Evolutionary conservation across 2,329 filamentous ascomycete species (phyloP).

Genomic region (Rutstroemia sp.): DNA sequence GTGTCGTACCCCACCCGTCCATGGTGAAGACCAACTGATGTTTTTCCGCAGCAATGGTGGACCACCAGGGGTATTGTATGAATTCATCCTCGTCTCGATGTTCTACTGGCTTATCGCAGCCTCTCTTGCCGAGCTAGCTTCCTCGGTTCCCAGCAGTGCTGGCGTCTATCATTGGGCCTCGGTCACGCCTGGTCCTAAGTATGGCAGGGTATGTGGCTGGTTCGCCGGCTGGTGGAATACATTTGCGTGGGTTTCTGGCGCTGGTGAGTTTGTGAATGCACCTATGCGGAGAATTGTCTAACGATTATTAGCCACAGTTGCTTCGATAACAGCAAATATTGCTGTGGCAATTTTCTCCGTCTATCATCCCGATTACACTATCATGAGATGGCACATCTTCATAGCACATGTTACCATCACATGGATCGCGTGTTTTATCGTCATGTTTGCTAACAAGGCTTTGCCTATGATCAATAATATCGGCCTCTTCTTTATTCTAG

Average conservation of each 20-base stretch:
- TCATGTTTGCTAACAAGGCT: slow-evolving; percentile 47
- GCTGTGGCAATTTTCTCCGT: slow-evolving; percentile 41
- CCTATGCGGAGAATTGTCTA: background rate
- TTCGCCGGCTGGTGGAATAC: slow-evolving; percentile 47
- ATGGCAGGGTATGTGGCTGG: slow-evolving; percentile 39
- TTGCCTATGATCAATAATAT: slow-evolving; percentile 46
- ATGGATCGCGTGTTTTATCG: slow-evolving; percentile 37
- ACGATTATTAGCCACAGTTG: slow-evolving; percentile 17
- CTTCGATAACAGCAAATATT: slow-evolving; percentile 36
- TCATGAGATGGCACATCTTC: slow-evolving; percentile 44
- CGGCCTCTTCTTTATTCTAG: slow-evolving; percentile 45
- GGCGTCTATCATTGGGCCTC: slow-evolving; percentile 46
- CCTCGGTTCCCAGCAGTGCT: slow-evolving; percentile 23
- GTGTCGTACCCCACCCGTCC: background rate
- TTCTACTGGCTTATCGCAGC: slow-evolving; percentile 45
- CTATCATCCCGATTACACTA: slow-evolving; percentile 38
- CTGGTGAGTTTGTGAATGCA: slow-evolving; percentile 12
- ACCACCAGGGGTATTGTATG: slow-evolving; percentile 53
- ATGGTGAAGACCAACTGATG: background rate
- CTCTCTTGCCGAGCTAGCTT: slow-evolving; percentile 36
- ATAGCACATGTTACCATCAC: slow-evolving; percentile 39
- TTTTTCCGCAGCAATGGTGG: slow-evolving; percentile 52
- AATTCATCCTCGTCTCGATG: slow-evolving; percentile 45
- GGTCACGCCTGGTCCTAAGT: slow-evolving; percentile 38
- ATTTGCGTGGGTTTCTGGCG: slow-evolving; percentile 35